Evolutionary conservation across 495 filamentous ascomycete species (phyloP).

Genomic region (Podospora bellae-mahoneyi): DNA sequence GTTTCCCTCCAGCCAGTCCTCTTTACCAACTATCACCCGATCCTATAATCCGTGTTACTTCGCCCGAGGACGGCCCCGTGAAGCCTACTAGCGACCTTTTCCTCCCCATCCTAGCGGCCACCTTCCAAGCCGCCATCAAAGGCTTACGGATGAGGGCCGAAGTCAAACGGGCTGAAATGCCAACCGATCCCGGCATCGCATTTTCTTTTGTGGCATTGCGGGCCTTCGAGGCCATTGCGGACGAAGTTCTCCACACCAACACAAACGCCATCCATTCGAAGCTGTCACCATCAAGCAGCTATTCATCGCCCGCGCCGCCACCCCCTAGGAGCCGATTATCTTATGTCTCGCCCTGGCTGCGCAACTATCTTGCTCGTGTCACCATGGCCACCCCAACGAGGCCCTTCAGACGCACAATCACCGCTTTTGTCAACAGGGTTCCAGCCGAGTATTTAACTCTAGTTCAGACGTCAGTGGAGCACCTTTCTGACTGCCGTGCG

Average conservation of each 20-base stretch:
- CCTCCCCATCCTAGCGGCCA: neutral
- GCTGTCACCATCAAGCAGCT: neutral
- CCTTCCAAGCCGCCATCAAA: neutral
- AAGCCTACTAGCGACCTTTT: neutral
- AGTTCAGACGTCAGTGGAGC: conserved; percentile 18
- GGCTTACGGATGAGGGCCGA: neutral
- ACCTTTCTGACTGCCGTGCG: conserved; percentile 10
- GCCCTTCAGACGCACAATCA: conserved; percentile 21
- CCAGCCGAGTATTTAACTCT: conserved; percentile 21
- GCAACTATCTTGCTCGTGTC: conserved; percentile 24
- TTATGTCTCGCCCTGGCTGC: conserved; percentile 27
- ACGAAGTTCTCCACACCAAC: neutral
- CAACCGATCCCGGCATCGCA: neutral
- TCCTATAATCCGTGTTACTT: neutral
- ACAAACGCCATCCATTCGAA: neutral
- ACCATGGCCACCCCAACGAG: conserved; percentile 23
- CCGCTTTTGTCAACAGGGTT: conserved; percentile 28
- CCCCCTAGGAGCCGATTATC: conserved; percentile 7
- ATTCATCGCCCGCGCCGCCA: conserved; percentile 13
- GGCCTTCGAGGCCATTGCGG: neutral
- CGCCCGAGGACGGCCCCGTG: neutral
- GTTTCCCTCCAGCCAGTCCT: neutral
- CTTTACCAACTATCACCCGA: neutral
- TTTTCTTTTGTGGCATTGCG: neutral
- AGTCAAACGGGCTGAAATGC: neutral